Conservation (phyloP, 177 flowering plant species). For the Vitis hybrid region DNA sequence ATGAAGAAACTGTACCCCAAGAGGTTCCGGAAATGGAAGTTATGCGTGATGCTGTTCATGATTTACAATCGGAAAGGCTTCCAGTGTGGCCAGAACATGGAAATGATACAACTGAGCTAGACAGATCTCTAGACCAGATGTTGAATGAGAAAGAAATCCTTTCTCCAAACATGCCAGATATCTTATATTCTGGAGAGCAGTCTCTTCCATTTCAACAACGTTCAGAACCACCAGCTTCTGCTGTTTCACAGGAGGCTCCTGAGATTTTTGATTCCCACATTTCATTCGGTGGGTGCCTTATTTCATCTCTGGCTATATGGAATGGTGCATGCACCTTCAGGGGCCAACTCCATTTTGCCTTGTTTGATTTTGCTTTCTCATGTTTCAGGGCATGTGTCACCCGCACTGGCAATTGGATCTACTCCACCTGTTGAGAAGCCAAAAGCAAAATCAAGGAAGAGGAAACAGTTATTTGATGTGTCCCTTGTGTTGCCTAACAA, state of each 20-base stretch:
- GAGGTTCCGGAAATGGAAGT: constrained; percentile 43
- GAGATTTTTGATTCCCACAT: constrained; percentile 22
- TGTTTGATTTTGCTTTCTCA: background rate
- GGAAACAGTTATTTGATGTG: constrained; percentile 53
- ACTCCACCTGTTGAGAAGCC: constrained; percentile 55
- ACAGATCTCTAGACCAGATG: constrained; percentile 16
- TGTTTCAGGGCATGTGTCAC: constrained; percentile 37
- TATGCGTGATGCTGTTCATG: constrained; percentile 43
- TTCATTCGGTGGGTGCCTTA: constrained; percentile 39
- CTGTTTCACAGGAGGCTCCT: constrained; percentile 28
- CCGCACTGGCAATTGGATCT: constrained; percentile 45
- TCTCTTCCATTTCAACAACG: constrained; percentile 32
- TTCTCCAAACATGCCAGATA: constrained; percentile 40
- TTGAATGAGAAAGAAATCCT: constrained; percentile 34
- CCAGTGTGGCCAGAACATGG: constrained; percentile 25
- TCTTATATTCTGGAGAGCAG: constrained; percentile 29
- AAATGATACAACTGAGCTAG: constrained; percentile 20
- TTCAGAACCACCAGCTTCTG: constrained; percentile 30
- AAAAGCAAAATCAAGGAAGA: constrained; percentile 43
- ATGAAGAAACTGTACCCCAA: constrained; percentile 22
- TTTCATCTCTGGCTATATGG: constrained; percentile 2
- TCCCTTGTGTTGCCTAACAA: constrained; percentile 53
- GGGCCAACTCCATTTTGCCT: background rate
- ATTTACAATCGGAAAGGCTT: constrained; percentile 12
- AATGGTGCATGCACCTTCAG: background rate